phyloP scores from a whole-genome alignment of 768 basidiomycete genomes.

The Amanita phalloides region DNA sequence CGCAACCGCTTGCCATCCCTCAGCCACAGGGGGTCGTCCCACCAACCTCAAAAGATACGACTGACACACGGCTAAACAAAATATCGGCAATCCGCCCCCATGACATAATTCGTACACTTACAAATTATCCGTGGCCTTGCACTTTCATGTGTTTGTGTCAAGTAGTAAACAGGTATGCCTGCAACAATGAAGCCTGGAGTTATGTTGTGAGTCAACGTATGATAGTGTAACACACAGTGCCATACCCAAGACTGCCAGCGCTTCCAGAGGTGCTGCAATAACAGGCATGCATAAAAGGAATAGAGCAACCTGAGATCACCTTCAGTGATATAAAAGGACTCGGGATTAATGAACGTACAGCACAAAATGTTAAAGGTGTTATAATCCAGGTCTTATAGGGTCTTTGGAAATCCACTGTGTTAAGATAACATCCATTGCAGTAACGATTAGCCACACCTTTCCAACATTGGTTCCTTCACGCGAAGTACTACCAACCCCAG shows the following conservation, averaged over 20 bases:
- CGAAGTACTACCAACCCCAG: conserved; percentile 82
- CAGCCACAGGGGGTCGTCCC: conserved; percentile 40
- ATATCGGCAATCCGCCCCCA: conserved; percentile 1
- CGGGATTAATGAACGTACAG: conserved; percentile 34
- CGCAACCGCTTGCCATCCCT: conserved; percentile 72
- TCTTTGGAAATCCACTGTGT: conserved; percentile 24
- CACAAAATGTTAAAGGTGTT: conserved; percentile 86
- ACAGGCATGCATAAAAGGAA: conserved; percentile 92
- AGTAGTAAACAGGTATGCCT: conserved; percentile 76
- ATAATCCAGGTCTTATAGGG: conserved; percentile 90
- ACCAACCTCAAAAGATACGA: conserved; percentile 34
- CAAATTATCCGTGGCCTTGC: conserved; percentile 30
- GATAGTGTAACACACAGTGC: conserved; percentile 4
- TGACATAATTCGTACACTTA: background rate
- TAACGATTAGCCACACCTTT: conserved; percentile 37
- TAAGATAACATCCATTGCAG: background rate
- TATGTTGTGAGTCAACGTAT: conserved; percentile 3
- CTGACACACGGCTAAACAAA: conserved; percentile 27
- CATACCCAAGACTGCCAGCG: conserved; percentile 77
- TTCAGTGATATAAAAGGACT: background rate
- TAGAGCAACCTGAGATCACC: conserved; percentile 53
- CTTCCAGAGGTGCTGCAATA: conserved; percentile 86
- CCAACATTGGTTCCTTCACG: conserved; percentile 81
- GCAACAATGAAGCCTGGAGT: conserved; percentile 60
- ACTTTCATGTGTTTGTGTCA: conserved; percentile 46